phyloP scores from a whole-genome alignment of 805 yeast species.

The Yarrowia keelungensis region DNA sequence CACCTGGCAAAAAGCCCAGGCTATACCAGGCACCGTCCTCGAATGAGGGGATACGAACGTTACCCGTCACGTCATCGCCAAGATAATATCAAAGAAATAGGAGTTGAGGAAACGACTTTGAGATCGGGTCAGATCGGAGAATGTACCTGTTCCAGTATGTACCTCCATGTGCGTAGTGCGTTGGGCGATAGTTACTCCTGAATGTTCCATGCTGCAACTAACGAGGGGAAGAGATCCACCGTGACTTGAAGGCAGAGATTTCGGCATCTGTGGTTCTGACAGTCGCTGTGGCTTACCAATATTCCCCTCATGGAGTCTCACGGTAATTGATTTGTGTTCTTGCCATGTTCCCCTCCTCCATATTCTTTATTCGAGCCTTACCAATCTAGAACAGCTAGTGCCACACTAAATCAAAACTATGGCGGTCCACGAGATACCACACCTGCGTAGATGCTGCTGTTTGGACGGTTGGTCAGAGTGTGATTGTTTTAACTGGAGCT shows the following conservation, averaged over 20 bases:
- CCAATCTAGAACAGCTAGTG: constrained; percentile 3
- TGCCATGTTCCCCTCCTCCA: neutral
- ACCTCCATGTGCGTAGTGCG: neutral
- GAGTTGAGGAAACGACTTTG: neutral
- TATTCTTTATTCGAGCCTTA: neutral
- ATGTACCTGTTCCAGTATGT: too few species aligned
- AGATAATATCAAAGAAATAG: neutral
- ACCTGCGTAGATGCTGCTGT: constrained; percentile 10
- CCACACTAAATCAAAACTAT: neutral
- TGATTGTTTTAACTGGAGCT: neutral
- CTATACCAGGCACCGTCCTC: neutral
- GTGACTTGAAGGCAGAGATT: neutral
- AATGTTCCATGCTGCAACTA: neutral
- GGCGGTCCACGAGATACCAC: neutral
- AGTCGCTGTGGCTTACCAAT: neutral
- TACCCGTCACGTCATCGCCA: constrained; percentile 14
- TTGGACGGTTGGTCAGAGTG: neutral
- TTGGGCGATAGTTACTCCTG: too few species aligned
- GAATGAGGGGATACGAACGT: neutral
- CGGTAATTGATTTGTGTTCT: constrained; percentile 21
- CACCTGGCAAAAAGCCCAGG: constrained; percentile 1
- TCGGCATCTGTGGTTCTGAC: neutral
- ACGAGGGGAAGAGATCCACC: constrained; percentile 1
- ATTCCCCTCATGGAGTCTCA: constrained; percentile 15
- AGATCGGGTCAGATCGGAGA: neutral